Evolutionary conservation across 139 green algal species (phyloP), one percentile per base, ranked within the genome.

Genomic region (Pseudopediastrum boryanum): DNA sequence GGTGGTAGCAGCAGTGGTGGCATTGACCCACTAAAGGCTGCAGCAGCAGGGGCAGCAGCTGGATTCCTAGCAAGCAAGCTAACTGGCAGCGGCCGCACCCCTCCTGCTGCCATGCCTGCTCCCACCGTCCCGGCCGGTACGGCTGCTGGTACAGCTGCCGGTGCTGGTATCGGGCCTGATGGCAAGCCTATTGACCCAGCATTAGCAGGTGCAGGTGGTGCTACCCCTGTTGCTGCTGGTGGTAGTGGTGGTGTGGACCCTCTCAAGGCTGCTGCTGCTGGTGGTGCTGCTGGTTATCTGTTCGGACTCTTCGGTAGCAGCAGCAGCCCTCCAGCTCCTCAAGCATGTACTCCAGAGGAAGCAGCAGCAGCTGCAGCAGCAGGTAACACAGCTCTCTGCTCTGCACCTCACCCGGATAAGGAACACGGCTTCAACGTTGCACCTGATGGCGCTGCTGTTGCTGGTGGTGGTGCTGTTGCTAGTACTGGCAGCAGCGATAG

Each of bases 221-320:
- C 68, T 21, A 42, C 39, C 21, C 31, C 70, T 52, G 48, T 52
- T 29, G 68, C n/a, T 21, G 31, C 48, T 8, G 51, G 51, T 48
- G 63, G 46, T 36, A 50, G 70, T 36, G 61, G n/a, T 13, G 12
- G 39, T 19, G 42, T 25, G n/a, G 29, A 25, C 25, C 38, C 43
- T 29, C 44, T 42, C 19, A 75, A n/a, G n/a, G 23, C 70, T 52
- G 70, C 70, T 29, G 29, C 64, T 7, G 46, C 48, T 41, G 50
- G 29, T 54, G 70, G 51, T 59, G 52, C 38, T 31, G 25, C n/a
- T n/a, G n/a, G n/a, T n/a, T n/a, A n/a, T n/a, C n/a, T n/a, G n/a
- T n/a, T n/a, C n/a, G n/a, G n/a, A 50, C 23, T 38, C 16, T 9
- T 9, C 23, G 36, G 36, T 23, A 31, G 59, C 59, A 39, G 25